Base-by-base conservation (phyloP, 1,284 basidiomycete species). In the Tylopilus microsporus region DNA sequence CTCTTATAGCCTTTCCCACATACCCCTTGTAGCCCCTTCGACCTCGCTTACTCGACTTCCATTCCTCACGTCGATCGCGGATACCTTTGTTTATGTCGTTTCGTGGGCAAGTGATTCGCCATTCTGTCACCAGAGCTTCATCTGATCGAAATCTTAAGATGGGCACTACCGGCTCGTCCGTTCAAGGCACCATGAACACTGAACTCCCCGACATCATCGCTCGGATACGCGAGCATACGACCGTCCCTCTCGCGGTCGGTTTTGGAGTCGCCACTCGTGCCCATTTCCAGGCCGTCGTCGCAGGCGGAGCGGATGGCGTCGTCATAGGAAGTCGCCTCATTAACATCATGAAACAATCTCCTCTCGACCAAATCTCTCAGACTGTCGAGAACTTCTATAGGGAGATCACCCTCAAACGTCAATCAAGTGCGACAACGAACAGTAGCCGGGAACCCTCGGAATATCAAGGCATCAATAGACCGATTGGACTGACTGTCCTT, bases 81-180 rank as follows among this genome's bases (percentile, higher is more conserved):
- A 56, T 42, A 56, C 55, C 13, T 56, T 56, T 6, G 32, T 56
- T 9, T 56, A 46, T 10, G 55, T 56, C 13, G 54, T 56, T 13
- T 37, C 55, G 11, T 21, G 34, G 42, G 53, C 7, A 16, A 43
- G 56, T 41, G 18, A 19, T 12, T 8, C n/a, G 19, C 11, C n/a
- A 13, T 45, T 45, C 13, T 45, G 11, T 21, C 19, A 13, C 13
- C n/a, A 12, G 5, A 13, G 10, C n/a, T 45, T 11, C n/a, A 21
- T 45, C 43, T 45, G 3, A 45, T 13, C 13, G 19, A 21, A 21
- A 21, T 19, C 19, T 21, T 15, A 21, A 45, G 43, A 45, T 45
- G 43, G 43, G 43, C 19, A 45, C 43, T 21, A 45, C 43, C n/a
- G 43, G 43, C 19, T 45, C 43, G 10, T 19, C 43, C 3, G 43